Conservation (phyloP, 768 basidiomycete genomes). For the Rubroboletus pulcherrimus region DNA sequence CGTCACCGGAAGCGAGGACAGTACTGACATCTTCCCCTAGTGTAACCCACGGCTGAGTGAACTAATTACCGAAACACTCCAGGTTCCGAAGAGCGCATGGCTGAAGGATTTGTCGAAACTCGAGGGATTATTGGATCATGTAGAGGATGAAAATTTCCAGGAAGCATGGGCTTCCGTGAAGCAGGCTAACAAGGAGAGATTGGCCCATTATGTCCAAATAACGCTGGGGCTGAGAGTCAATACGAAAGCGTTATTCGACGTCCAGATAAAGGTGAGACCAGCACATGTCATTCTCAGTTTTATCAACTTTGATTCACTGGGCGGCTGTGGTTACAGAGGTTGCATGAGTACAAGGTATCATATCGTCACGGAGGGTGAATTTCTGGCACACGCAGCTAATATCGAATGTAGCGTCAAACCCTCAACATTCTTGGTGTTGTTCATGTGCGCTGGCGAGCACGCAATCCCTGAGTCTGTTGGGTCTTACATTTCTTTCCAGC, state of each 20-base stretch:
- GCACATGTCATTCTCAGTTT: background rate
- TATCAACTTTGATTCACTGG: background rate
- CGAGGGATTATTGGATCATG: conserved; percentile 67
- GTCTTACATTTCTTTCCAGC: conserved; percentile 38
- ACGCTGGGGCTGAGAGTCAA: conserved; percentile 70
- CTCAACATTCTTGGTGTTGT: conserved; percentile 91
- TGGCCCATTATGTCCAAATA: conserved; percentile 70
- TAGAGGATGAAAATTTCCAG: conserved; percentile 72
- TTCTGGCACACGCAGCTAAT: background rate
- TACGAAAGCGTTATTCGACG: conserved; percentile 80
- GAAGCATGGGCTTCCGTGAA: conserved; percentile 82
- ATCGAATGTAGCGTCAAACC: conserved; percentile 67
- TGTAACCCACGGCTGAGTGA: conserved; percentile 87
- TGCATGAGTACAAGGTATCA: conserved; percentile 85
- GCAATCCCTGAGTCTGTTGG: background rate
- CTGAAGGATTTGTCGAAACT: conserved; percentile 79
- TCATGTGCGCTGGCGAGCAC: conserved; percentile 48
- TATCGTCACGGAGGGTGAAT: background rate
- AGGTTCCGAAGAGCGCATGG: conserved; percentile 73
- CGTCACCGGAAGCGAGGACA: background rate
- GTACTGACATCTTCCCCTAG: conserved; percentile 22
- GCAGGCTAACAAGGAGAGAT: conserved; percentile 84
- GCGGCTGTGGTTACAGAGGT: conserved; percentile 45
- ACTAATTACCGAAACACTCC: conserved; percentile 81
- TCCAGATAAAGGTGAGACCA: conserved; percentile 73